phyloP scores from a whole-genome alignment of 176 grass and related monocot genomes.

The Saccharum spontaneum region DNA sequence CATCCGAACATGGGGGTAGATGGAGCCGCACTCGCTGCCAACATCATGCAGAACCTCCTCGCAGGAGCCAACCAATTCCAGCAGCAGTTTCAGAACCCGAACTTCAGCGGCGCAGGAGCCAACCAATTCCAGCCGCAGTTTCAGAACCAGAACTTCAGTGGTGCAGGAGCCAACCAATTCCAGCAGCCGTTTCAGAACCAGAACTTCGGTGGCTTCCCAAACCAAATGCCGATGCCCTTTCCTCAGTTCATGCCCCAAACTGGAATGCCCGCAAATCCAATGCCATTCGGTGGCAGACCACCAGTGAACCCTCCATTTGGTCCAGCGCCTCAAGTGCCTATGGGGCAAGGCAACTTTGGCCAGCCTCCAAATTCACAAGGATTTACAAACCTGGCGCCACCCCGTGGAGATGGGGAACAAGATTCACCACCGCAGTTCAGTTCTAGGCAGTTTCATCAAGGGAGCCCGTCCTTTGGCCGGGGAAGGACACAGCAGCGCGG shows the following conservation, averaged over 20 bases:
- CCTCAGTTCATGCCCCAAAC: slow-evolving; percentile 39
- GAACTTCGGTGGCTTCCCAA: slow-evolving; percentile 41
- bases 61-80: slow-evolving; percentile 37
- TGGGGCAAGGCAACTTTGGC: slow-evolving; percentile 40
- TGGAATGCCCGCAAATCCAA: slow-evolving; percentile 24
- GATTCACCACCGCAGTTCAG: slow-evolving; percentile 29
- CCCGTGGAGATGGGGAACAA: slow-evolving; percentile 14
- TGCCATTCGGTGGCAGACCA: slow-evolving; percentile 33
- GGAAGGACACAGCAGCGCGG: slow-evolving; percentile 51
- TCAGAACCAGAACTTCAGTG: slow-evolving; percentile 46
- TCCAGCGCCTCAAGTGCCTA: not conserved
- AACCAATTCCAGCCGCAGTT: slow-evolving; percentile 44
- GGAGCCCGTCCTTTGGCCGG: slow-evolving; percentile 53
- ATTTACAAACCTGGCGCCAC: not conserved
- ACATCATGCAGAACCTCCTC: slow-evolving; percentile 48
- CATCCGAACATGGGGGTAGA: slow-evolving; percentile 51
- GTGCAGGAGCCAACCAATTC: not conserved
- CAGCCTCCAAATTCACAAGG: slow-evolving; percentile 36
- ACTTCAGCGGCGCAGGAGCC: slow-evolving; percentile 17
- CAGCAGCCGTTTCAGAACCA: slow-evolving; percentile 44
- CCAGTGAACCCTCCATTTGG: slow-evolving; percentile 31
- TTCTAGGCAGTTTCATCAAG: slow-evolving; percentile 45
- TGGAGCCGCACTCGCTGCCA: slow-evolving; percentile 48
- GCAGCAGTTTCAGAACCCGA: slow-evolving; percentile 53
- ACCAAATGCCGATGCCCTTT: slow-evolving; percentile 40